Evolutionary conservation across 768 basidiomycete genomes (phyloP).

Genomic region (Suillus cothurnatus): DNA sequence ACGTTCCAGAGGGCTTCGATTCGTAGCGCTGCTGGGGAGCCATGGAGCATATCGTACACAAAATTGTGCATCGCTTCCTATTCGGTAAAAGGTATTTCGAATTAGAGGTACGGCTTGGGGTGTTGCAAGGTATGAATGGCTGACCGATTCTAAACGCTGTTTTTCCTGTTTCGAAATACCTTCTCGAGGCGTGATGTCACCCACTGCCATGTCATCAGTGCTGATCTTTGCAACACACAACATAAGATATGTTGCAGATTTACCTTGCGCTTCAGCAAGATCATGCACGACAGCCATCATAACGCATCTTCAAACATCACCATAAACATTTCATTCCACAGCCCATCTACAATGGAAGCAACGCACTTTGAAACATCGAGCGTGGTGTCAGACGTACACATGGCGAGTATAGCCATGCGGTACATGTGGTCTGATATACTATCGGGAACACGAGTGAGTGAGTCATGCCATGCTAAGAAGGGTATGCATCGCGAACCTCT

Average conservation of each 20-base stretch:
- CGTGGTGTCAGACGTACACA: conserved; percentile 77
- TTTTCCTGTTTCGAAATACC: conserved; percentile 85
- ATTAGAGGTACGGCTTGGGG: background rate
- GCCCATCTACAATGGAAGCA: background rate
- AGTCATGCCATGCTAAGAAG: background rate
- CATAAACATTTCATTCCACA: background rate
- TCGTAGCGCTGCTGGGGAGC: conserved; percentile 63
- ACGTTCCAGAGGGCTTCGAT: conserved; percentile 77
- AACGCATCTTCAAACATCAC: conserved; percentile 56
- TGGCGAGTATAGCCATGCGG: conserved; percentile 91
- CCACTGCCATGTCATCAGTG: conserved; percentile 50
- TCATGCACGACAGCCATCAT: conserved; percentile 95
- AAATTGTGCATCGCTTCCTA: conserved; percentile 93
- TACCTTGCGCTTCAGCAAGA: conserved; percentile 94
- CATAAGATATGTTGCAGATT: too few species aligned
- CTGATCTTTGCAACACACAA: background rate
- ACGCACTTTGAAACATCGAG: conserved; percentile 75
- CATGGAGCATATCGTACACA: conserved; percentile 85
- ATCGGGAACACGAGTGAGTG: conserved; percentile 4
- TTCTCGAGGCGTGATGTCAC: conserved; percentile 91
- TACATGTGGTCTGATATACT: conserved; percentile 98
- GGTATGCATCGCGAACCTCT: conserved; percentile 55
- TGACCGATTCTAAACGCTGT: conserved; percentile 67
- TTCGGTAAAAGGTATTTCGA: conserved; percentile 10
- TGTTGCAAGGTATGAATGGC: conserved; percentile 14